phyloP scores from a whole-genome alignment of 1,284 basidiomycete species.

The Athelia psychrophila region DNA sequence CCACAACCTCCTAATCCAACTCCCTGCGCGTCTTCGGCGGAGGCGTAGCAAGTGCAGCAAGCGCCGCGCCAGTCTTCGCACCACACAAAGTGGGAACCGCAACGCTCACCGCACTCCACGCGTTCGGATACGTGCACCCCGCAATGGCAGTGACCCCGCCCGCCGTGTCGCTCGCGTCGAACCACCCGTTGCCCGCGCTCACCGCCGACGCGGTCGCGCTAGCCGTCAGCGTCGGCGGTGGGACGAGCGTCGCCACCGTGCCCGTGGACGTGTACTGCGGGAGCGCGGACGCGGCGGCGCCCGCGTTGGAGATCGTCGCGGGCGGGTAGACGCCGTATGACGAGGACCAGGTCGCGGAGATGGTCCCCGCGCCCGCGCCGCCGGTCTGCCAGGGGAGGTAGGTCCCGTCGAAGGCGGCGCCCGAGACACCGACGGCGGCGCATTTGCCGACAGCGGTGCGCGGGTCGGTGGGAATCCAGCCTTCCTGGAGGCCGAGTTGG shows the following conservation, averaged over 20 bases:
- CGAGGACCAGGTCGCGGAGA: constrained; percentile 45
- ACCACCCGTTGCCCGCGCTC: constrained; percentile 72
- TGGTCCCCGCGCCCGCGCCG: constrained; percentile 65
- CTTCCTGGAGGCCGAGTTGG: constrained; percentile 72
- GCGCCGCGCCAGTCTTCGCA: neutral
- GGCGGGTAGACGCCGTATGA: constrained; percentile 59
- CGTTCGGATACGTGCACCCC: constrained; percentile 55
- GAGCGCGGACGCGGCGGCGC: constrained; percentile 39
- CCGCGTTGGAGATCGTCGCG: constrained; percentile 43
- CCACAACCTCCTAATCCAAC: neutral
- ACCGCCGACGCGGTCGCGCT: constrained; percentile 38
- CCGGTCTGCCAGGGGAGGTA: constrained; percentile 77
- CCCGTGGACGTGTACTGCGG: constrained; percentile 75
- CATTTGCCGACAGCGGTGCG: constrained; percentile 68
- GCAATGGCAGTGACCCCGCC: constrained; percentile 53
- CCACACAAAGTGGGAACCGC: constrained; percentile 5
- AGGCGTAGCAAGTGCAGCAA: neutral
- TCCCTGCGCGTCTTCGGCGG: neutral
- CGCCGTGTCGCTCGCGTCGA: constrained; percentile 53
- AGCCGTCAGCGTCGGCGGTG: constrained; percentile 56
- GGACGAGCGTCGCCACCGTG: constrained; percentile 51
- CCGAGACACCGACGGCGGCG: constrained; percentile 43
- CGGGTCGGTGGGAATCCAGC: constrained; percentile 83
- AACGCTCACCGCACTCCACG: constrained; percentile 31
- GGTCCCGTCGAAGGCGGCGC: constrained; percentile 49